Evolutionary conservation across 2,329 filamentous ascomycete genomes (phyloP).

Genomic region (Xylariomycetidae sp.): DNA sequence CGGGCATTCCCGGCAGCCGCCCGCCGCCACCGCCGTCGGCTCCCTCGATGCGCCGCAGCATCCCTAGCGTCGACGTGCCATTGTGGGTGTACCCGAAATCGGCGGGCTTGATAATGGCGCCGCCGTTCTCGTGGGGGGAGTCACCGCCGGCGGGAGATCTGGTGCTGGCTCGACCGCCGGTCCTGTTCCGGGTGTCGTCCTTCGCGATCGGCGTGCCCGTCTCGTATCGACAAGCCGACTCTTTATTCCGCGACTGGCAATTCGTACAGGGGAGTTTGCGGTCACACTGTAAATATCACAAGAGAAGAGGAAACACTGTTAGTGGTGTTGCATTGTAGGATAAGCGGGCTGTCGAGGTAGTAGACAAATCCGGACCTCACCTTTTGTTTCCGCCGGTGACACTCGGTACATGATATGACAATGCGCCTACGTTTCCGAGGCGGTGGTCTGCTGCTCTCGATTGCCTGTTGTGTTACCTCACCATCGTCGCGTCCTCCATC

Average conservation of each 20-base stretch:
- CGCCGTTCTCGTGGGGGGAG: constrained; percentile 22
- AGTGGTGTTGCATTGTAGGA: too few relatives aligned
- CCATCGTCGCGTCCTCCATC: too few relatives aligned
- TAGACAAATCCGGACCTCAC: constrained; percentile 24
- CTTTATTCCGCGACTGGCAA: constrained; percentile 53
- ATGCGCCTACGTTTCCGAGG: constrained; percentile 54
- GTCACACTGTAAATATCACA: too few relatives aligned
- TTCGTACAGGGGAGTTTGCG: constrained; percentile 56
- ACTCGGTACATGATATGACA: constrained; percentile 61
- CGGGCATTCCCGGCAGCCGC: constrained; percentile 27
- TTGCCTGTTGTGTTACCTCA: constrained; percentile 11
- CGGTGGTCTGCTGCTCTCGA: constrained; percentile 33
- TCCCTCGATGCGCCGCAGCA: constrained; percentile 51
- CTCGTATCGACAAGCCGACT: constrained; percentile 53
- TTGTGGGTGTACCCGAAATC: constrained; percentile 51
- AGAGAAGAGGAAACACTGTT: too few relatives aligned
- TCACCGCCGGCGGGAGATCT: constrained; percentile 6
- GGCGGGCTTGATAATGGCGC: constrained; percentile 37
- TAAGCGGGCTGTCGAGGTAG: too few relatives aligned
- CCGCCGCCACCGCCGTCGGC: constrained; percentile 33
- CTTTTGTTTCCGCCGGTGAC: constrained; percentile 60
- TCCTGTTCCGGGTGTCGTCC: constrained; percentile 25
- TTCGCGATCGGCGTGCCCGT: constrained; percentile 41
- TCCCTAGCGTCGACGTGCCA: constrained; percentile 47
- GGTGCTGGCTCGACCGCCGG: constrained; percentile 21